phyloP scores from a whole-genome alignment of 2,329 filamentous ascomycete genomes.

The Chrysosporium queenslandicum region DNA sequence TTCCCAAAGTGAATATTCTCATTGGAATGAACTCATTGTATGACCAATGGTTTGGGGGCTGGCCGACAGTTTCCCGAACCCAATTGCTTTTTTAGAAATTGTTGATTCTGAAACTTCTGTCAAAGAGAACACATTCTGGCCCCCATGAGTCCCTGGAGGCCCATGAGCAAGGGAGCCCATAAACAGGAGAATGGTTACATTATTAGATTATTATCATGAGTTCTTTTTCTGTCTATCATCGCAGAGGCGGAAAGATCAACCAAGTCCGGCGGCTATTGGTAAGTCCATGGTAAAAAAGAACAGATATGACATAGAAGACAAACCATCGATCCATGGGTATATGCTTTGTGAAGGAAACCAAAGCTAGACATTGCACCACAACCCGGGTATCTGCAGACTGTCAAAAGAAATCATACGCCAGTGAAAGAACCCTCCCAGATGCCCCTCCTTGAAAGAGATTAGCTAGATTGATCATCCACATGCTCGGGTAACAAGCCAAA shows the following conservation, averaged over 20 bases:
- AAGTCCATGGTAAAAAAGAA: neutral
- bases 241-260: neutral
- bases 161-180: no score
- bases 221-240: neutral
- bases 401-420: neutral
- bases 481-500: constrained; percentile 35
- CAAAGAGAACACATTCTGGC: no score
- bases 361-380: neutral
- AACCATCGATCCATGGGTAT: neutral
- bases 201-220: no score
- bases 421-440: neutral
- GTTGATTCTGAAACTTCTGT: no score
- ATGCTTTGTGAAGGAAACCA: neutral
- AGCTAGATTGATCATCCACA: constrained; percentile 1
- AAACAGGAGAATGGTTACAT: neutral
- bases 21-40: neutral
- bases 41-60: no score
- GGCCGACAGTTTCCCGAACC: no score
- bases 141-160: no score
- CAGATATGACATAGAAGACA: neutral
- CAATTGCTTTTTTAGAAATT: no score
- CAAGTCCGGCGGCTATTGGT: neutral
- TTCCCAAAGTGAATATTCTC: no score
- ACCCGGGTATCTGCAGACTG: constrained; percentile 5
- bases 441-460: neutral